Evolutionary conservation across 2,329 filamentous ascomycete genomes (phyloP), one percentile per base, ranked within the genome.

Genomic region (Tolypocladium guangdongense): DNA sequence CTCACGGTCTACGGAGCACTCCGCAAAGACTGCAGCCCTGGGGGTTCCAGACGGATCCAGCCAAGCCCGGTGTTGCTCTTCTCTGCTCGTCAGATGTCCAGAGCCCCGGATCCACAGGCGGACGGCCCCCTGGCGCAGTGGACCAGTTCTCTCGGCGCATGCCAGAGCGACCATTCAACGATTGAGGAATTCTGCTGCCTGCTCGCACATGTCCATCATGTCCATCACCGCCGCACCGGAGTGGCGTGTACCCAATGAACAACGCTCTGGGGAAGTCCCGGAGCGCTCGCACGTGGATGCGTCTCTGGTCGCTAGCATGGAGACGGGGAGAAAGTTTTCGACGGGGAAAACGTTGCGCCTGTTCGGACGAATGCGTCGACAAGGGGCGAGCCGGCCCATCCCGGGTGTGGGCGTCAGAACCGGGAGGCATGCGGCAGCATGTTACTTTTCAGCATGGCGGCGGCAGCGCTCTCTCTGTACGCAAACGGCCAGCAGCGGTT

Each of bases 161-260:
- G 30, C 57, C 48, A 55, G 43, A 24, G 41, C 50, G 52, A 53
- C 63, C 63, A 63, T 56, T 65, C 60, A 64, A 49, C 39, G 56
- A 24, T 30, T 49, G 50, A 53, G 54, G 56, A 66, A 67, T 64
- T 56, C 64, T 65, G 64, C 58, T 67, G 64, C 64, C 65, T 66
- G 57, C 22, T 55, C 24, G 43, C 27, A 27, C 43, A 12, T 27
- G 32, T 45, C 8, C 10, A 24, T 16, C 24, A 46, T 46, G 16
- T 20, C 27, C 27, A 47, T 7, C 8, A 14, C 43, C 16, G 10
- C 27, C 27, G 43, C 14, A 46, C 20, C 20, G 43, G 27, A 20
- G 27, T 47, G 43, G 43, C 43, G 43, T 47, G 27, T 47, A 33
- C 43, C 27, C 33, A 32, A 33, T 20, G 33, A 33, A 32, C 27